phyloP scores from a whole-genome alignment of 2,329 filamentous ascomycete species.

The Talaromyces funiculosus region DNA sequence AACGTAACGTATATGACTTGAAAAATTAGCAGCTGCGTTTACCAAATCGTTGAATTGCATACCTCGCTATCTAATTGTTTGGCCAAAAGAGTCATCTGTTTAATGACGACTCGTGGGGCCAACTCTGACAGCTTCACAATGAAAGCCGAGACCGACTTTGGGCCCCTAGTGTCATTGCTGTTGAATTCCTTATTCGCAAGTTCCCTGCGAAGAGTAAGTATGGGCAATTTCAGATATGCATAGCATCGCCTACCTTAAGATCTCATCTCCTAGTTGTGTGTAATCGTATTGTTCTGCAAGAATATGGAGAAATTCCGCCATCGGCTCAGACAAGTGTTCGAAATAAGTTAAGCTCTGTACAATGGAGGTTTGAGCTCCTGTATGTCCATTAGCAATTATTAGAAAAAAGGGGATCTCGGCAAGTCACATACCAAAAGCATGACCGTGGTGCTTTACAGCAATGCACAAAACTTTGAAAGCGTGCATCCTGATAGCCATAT shows the following conservation, averaged over 20 bases:
- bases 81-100: conserved; percentile 91
- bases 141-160: conserved; percentile 93
- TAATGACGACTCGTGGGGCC: conserved; percentile 84
- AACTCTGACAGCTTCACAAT: conserved; percentile 90
- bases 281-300: conserved; percentile 97
- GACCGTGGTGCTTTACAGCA: conserved; percentile 94
- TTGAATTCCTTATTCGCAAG: conserved; percentile 98
- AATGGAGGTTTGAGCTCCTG: conserved; percentile 93
- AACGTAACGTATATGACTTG: conserved; percentile 85
- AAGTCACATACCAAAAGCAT: conserved; percentile 58
- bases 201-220: conserved; percentile 51
- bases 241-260: conserved; percentile 53
- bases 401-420: background rate
- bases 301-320: conserved; percentile 97
- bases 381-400: conserved; percentile 17
- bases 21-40: background rate
- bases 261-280: conserved; percentile 87
- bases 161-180: conserved; percentile 88
- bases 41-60: conserved; percentile 15
- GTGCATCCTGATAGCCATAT: conserved; percentile 85
- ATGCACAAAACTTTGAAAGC: conserved; percentile 95
- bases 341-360: conserved; percentile 98
- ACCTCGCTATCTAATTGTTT: conserved; percentile 95
- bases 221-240: background rate
- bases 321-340: conserved; percentile 95